Evolutionary conservation across 129 eudicot genomes (phyloP).

Genomic region (Artemisia argyi): DNA sequence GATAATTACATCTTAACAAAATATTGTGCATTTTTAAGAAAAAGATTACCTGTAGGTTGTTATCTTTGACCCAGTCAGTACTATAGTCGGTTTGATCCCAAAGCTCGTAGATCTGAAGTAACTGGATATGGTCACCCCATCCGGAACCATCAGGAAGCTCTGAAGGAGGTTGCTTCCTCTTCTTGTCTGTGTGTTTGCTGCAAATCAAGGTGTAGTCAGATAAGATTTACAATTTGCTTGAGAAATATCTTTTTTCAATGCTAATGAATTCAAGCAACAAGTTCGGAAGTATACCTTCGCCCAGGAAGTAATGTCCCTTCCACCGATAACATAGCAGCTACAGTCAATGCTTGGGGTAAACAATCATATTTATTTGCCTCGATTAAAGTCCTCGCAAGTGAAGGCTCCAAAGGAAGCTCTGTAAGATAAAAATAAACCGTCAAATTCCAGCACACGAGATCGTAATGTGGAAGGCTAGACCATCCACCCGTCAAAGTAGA

Average conservation of each 20-base stretch:
- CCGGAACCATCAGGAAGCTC: constrained; percentile 93
- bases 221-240: background rate
- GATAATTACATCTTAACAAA: background rate
- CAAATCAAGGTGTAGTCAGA: constrained; percentile 14
- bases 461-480: background rate
- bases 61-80: constrained; percentile 86
- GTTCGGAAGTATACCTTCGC: constrained; percentile 47
- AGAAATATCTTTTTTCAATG: background rate
- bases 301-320: constrained; percentile 88
- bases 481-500: background rate
- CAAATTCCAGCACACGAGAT: background rate
- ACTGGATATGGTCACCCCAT: constrained; percentile 91
- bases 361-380: constrained; percentile 90
- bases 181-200: constrained; percentile 73
- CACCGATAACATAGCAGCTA: constrained; percentile 94
- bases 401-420: constrained; percentile 97
- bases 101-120: constrained; percentile 83
- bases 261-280: constrained; percentile 19
- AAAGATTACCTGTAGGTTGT: constrained; percentile 63
- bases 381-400: constrained; percentile 87
- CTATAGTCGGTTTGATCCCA: constrained; percentile 80
- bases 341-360: constrained; percentile 80
- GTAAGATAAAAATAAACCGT: constrained; percentile 18
- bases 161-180: constrained; percentile 72
- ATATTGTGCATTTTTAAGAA: background rate